Conservation (phyloP, 176 grass and related monocot species). For the Coix lacrymajobi region DNA sequence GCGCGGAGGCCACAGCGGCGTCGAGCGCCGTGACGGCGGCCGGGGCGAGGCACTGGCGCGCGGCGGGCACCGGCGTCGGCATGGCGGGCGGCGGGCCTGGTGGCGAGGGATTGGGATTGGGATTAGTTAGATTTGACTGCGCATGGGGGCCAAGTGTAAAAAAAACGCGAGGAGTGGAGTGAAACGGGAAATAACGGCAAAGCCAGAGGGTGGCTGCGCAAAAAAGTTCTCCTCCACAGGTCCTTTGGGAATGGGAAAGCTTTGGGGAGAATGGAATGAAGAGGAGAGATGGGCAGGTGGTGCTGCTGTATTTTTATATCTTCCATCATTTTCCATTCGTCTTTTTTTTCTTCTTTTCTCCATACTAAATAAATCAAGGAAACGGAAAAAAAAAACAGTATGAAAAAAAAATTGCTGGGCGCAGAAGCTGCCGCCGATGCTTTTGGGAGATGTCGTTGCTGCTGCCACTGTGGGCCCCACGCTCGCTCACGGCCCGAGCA, state of each 20-base stretch:
- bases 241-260: no score
- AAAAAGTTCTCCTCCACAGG: no score
- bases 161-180: conserved; percentile 9
- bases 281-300: no score
- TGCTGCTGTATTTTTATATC: neutral
- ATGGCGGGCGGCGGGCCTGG: no score
- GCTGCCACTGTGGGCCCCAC: no score
- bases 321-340: neutral
- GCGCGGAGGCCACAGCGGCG: conserved; percentile 24
- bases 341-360: neutral
- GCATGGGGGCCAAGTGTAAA: conserved; percentile 49
- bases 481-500: no score
- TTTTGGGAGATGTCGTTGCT: no score
- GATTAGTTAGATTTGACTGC: conserved; percentile 1
- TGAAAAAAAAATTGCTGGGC: no score
- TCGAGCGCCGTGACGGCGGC: conserved; percentile 21
- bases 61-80: neutral
- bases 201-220: neutral
- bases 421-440: no score
- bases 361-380: no score
- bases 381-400: neutral
- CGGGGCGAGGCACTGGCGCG: conserved; percentile 33
- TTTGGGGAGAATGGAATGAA: no score
- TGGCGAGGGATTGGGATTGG: neutral
- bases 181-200: conserved; percentile 10